Evolutionary conservation across 768 basidiomycete genomes (phyloP).

Genomic region (Pilatotrama ljubarskyi): DNA sequence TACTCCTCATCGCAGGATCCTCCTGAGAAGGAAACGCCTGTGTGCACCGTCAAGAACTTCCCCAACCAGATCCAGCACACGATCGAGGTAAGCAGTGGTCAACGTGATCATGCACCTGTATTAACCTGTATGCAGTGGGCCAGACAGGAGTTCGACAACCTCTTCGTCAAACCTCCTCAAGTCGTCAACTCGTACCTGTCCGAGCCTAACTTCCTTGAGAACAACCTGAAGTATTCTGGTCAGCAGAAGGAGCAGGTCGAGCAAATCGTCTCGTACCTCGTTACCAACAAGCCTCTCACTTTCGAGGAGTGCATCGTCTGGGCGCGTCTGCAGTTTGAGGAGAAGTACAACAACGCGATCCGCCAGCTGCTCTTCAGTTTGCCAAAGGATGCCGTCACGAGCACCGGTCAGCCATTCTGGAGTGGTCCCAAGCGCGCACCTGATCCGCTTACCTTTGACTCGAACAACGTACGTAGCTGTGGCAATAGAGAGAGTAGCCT

Average conservation of each 20-base stretch:
- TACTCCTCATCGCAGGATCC: slow-evolving; percentile 98
- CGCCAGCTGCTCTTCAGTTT: slow-evolving; percentile 90
- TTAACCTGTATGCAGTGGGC: slow-evolving; percentile 66
- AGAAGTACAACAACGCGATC: slow-evolving; percentile 90
- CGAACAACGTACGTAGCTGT: slow-evolving; percentile 70
- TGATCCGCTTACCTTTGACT: slow-evolving; percentile 83
- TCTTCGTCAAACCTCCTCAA: slow-evolving; percentile 93
- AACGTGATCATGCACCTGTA: neutral
- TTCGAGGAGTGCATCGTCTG: slow-evolving; percentile 98
- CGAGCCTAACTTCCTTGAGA: slow-evolving; percentile 94
- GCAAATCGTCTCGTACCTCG: slow-evolving; percentile 86
- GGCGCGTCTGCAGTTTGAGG: slow-evolving; percentile 95
- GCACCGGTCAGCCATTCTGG: slow-evolving; percentile 97
- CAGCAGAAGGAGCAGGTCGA: slow-evolving; percentile 88
- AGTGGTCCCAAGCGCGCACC: slow-evolving; percentile 98
- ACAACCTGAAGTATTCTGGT: slow-evolving; percentile 84
- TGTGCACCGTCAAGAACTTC: slow-evolving; percentile 98
- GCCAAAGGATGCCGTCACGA: slow-evolving; percentile 91
- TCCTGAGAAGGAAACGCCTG: slow-evolving; percentile 95
- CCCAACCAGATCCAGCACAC: slow-evolving; percentile 98
- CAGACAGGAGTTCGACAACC: slow-evolving; percentile 85
- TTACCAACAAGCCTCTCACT: slow-evolving; percentile 89
- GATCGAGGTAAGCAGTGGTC: slow-evolving; percentile 67
- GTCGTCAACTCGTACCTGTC: slow-evolving; percentile 96
- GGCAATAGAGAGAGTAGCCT: neutral